A percentile compares a stretch with the other conserved stretches of the same genome.
Conservation (phyloP, 2,329 filamentous ascomycete genomes). For the Penicillium sp. region DNA sequence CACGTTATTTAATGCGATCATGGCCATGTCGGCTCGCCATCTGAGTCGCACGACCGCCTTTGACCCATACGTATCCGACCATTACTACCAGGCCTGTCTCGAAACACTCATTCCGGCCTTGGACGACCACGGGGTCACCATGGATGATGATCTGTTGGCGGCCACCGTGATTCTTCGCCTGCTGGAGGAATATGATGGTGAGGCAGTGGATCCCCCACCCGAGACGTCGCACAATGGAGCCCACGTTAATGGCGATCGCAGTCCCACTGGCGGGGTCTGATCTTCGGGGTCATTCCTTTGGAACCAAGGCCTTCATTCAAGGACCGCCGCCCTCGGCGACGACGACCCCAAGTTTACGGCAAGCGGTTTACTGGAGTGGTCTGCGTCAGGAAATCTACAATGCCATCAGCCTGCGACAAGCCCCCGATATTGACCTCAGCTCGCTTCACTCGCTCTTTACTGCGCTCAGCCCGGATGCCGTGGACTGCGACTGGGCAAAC, state of each 20-base stretch:
- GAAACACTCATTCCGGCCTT: conserved; percentile 42
- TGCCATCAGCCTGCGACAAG: conserved; percentile 27
- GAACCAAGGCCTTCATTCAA: conserved; percentile 23
- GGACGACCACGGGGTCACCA: conserved; percentile 39
- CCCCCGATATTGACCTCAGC: conserved; percentile 25
- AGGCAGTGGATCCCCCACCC: not conserved
- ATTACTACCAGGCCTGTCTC: conserved; percentile 43
- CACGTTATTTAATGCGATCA: conserved; percentile 42
- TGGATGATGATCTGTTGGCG: conserved; percentile 42
- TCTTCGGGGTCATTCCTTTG: conserved; percentile 24
- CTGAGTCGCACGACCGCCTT: conserved; percentile 41
- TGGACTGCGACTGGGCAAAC: conserved; percentile 44
- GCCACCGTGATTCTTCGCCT: conserved; percentile 43
- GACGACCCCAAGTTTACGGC: conserved; percentile 27
- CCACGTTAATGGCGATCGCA: conserved; percentile 11
- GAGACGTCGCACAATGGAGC: not conserved
- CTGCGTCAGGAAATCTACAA: conserved; percentile 37
- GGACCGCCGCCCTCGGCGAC: conserved; percentile 27
- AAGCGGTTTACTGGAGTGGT: conserved; percentile 28
- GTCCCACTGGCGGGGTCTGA: conserved; percentile 23
- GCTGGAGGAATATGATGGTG: conserved; percentile 44
- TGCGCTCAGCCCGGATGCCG: conserved; percentile 36
- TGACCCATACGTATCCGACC: conserved; percentile 43
- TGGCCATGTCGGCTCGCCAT: conserved; percentile 44
- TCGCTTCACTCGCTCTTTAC: conserved; percentile 28